phyloP scores from a whole-genome alignment of 2,329 filamentous ascomycete genomes.

The Ramularia endophylla region DNA sequence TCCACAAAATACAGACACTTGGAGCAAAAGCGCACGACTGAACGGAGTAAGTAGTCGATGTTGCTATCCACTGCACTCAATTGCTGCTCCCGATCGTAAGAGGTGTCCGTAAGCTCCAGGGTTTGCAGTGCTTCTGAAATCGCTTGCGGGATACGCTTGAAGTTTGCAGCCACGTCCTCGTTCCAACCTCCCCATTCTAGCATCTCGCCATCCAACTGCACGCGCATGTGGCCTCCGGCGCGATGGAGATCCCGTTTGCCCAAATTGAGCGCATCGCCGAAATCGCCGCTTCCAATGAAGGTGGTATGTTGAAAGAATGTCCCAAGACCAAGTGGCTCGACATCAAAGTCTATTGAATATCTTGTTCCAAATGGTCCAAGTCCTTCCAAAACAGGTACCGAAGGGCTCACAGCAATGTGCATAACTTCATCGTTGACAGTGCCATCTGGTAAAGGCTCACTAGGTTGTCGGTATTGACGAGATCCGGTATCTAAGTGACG shows the following conservation, averaged over 20 bases:
- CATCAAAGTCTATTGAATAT: conserved; percentile 50
- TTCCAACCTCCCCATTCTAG: conserved; percentile 50
- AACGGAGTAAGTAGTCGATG: conserved; percentile 34
- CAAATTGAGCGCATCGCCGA: conserved; percentile 41
- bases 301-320: conserved; percentile 53
- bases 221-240: conserved; percentile 32
- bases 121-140: conserved; percentile 24
- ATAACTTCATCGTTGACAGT: conserved; percentile 3
- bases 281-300: conserved; percentile 53
- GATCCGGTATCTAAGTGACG: conserved; percentile 42
- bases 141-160: conserved; percentile 33
- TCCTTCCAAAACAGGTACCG: conserved; percentile 31
- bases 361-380: conserved; percentile 44
- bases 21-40: conserved; percentile 46
- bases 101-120: conserved; percentile 2
- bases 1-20: conserved; percentile 48
- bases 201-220: conserved; percentile 29
- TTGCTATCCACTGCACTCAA: conserved; percentile 5
- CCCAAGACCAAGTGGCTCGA: conserved; percentile 43
- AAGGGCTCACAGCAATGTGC: neutral
- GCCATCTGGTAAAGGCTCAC: conserved; percentile 27
- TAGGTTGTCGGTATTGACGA: conserved; percentile 42
- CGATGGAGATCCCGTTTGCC: conserved; percentile 39
- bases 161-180: conserved; percentile 46
- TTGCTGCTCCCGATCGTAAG: conserved; percentile 3